These are phyloP conservation scores for Lotus japonicus DNA, from an alignment of 306 rosid genomes.

Conservation along the genomic window DNA sequence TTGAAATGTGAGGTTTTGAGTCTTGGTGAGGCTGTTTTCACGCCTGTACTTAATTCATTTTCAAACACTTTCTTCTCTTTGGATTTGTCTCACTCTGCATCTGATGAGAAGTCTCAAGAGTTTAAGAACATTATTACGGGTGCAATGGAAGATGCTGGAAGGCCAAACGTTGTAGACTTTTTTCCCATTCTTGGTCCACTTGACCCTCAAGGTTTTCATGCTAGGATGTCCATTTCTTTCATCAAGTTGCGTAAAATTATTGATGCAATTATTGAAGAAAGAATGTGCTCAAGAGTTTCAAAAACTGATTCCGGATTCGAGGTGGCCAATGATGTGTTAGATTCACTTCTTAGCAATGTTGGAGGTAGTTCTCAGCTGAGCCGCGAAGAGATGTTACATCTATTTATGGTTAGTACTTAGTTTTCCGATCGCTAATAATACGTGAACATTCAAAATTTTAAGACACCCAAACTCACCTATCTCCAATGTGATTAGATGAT, in stretches of 20 bases:
- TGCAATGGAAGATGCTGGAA: background rate
- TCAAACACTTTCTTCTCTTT: conserved; percentile 8
- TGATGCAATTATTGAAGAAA: conserved; percentile 20
- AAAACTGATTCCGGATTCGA: background rate
- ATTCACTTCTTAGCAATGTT: background rate
- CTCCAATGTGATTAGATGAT: no score
- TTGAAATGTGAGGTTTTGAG: background rate
- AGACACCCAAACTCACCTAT: no score
- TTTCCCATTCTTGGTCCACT: background rate
- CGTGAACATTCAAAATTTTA: no score
- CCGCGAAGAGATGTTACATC: background rate
- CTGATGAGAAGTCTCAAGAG: conserved; percentile 7
- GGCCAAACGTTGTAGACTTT: conserved; percentile 15
- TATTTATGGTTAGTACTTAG: background rate
- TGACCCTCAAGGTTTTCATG: conserved; percentile 2
- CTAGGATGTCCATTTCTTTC: background rate
- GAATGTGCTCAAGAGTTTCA: background rate
- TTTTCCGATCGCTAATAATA: no score
- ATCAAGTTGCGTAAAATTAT: background rate
- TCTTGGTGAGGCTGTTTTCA: conserved; percentile 8
- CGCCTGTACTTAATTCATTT: background rate
- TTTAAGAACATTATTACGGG: background rate
- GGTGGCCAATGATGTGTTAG: background rate
- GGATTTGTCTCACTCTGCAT: background rate
- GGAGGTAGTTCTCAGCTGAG: background rate